Evolutionary conservation across 2,329 filamentous ascomycete species (phyloP).

Genomic region (Pestalotiopsis sp.): DNA sequence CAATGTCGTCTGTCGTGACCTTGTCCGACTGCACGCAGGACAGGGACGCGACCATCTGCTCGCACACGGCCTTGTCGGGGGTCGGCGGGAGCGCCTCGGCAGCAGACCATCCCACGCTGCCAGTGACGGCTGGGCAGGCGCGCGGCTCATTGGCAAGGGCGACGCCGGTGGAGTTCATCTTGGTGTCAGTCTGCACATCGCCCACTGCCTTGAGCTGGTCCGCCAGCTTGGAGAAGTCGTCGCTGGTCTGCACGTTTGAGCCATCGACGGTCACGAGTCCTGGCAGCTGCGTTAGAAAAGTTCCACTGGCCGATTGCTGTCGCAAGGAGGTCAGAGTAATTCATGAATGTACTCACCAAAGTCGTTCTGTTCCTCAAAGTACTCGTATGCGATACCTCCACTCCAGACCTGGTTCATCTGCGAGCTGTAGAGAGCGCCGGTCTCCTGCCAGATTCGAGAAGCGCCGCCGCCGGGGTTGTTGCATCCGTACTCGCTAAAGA

Average conservation of each 20-base stretch:
- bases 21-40: constrained; percentile 58
- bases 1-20: constrained; percentile 53
- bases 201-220: constrained; percentile 55
- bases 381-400: constrained; percentile 81
- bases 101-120: constrained; percentile 51
- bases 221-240: constrained; percentile 65
- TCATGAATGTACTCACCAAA: constrained; percentile 47
- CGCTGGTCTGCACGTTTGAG: constrained; percentile 49
- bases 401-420: constrained; percentile 73
- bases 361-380: constrained; percentile 72
- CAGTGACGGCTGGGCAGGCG: constrained; percentile 59
- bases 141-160: constrained; percentile 61
- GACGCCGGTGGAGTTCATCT: constrained; percentile 55
- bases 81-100: constrained; percentile 68
- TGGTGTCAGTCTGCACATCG: constrained; percentile 57
- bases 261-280: constrained; percentile 51
- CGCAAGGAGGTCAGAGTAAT: neutral
- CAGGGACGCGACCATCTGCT: constrained; percentile 68
- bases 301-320: no score
- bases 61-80: constrained; percentile 67
- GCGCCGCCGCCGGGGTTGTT: constrained; percentile 50
- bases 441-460: constrained; percentile 69
- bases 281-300: neutral
- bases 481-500: constrained; percentile 82
- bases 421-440: constrained; percentile 62